These are phyloP conservation scores for Aspergillus versicolor DNA, from an alignment of 2,329 filamentous ascomycete genomes.

Conservation along the genomic window DNA sequence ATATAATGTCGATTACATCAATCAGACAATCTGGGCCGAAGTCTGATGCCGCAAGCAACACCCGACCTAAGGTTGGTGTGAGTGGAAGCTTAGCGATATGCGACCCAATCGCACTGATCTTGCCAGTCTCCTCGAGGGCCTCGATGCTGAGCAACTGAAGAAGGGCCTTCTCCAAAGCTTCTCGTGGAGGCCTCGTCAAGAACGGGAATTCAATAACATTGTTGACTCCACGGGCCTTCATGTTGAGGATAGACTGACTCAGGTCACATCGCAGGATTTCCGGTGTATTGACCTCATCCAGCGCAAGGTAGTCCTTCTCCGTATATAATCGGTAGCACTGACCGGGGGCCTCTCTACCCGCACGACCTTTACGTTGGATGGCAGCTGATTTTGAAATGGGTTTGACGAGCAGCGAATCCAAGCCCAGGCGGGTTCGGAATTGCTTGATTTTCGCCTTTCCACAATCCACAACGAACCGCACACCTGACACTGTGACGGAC, in stretches of 20 bases:
- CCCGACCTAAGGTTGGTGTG: conserved; percentile 74
- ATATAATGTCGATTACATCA: conserved; percentile 82
- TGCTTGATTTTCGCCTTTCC: conserved; percentile 95
- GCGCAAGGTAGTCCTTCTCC: conserved; percentile 66
- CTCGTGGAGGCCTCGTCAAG: conserved; percentile 74
- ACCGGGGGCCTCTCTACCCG: conserved; percentile 85
- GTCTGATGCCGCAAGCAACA: conserved; percentile 75
- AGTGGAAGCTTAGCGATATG: conserved; percentile 83
- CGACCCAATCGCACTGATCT: conserved; percentile 70
- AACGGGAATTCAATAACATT: conserved; percentile 82
- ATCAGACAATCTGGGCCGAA: conserved; percentile 70
- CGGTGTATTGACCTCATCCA: conserved; percentile 74
- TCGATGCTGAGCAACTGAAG: conserved; percentile 76
- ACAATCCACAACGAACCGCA: conserved; percentile 86
- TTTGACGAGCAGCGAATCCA: conserved; percentile 87
- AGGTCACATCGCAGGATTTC: conserved; percentile 92
- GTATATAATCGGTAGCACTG: conserved; percentile 91
- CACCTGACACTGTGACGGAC: conserved; percentile 90
- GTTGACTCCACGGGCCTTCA: conserved; percentile 86
- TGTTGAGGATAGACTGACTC: conserved; percentile 79
- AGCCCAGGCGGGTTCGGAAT: conserved; percentile 76
- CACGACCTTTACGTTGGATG: conserved; percentile 85
- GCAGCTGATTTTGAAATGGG: conserved; percentile 92
- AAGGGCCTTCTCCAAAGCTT: conserved; percentile 78
- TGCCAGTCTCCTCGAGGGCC: conserved; percentile 69